phyloP scores from a whole-genome alignment of 805 yeast genomes.

The Candida boleticola region DNA sequence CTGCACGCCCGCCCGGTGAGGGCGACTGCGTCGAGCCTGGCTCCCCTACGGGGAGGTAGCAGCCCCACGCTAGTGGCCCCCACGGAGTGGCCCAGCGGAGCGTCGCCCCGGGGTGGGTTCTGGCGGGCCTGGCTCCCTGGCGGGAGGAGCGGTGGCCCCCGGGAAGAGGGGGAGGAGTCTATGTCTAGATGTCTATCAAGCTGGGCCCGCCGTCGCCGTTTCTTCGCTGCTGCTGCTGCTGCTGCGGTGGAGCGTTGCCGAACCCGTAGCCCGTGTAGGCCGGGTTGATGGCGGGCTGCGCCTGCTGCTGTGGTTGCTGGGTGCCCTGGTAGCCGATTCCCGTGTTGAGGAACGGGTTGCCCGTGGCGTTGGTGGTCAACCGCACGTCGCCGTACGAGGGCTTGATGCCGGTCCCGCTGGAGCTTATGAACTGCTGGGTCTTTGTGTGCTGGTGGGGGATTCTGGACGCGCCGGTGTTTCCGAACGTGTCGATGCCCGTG shows the following conservation, averaged over 20 bases:
- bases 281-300: constrained; percentile 58
- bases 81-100: no score
- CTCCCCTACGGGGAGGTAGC: no score
- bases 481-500: constrained; percentile 91
- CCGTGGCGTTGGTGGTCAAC: constrained; percentile 38
- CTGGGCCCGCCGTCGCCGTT: constrained; percentile 39
- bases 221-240: constrained; percentile 29
- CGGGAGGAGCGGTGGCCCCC: no score
- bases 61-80: no score
- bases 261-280: constrained; percentile 93
- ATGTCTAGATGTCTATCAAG: constrained; percentile 46
- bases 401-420: constrained; percentile 81
- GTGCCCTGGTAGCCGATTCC: constrained; percentile 47
- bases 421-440: constrained; percentile 76
- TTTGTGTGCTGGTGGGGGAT: constrained; percentile 91
- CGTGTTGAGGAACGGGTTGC: constrained; percentile 61
- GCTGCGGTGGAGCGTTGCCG: constrained; percentile 61
- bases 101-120: no score
- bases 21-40: no score
- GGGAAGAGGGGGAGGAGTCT: no score
- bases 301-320: constrained; percentile 18
- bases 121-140: no score
- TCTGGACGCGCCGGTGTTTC: constrained; percentile 79
- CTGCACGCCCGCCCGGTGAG: no score
- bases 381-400: constrained; percentile 38